A percentile compares a stretch with the other conserved stretches of the same genome.
phyloP scores from a whole-genome alignment of 1,139 yeast species.

The Nakaseomyces nivariensis region DNA sequence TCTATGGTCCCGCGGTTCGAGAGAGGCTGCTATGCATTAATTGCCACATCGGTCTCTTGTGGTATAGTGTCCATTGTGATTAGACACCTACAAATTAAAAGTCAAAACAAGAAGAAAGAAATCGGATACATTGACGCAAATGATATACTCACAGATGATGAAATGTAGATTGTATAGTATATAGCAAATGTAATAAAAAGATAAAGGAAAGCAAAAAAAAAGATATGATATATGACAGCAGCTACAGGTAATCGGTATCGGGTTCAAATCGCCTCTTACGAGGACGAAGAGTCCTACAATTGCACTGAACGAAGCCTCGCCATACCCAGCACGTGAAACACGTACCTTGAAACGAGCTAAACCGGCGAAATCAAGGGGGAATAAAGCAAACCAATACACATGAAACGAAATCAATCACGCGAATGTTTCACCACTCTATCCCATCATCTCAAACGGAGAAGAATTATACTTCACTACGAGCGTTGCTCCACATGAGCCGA shows the following conservation, averaged over 20 bases:
- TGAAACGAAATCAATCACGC: no score
- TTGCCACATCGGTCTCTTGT: constrained; percentile 39
- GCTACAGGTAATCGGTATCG: constrained; percentile 30
- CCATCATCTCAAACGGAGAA: no score
- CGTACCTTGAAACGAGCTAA: constrained; percentile 18
- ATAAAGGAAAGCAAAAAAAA: constrained; percentile 7
- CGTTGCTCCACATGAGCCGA: no score
- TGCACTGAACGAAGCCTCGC: constrained; percentile 30
- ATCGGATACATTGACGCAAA: constrained; percentile 22
- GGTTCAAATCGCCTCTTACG: constrained; percentile 16
- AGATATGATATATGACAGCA: constrained; percentile 8
- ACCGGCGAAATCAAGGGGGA: background rate
- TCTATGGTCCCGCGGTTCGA: constrained; percentile 41
- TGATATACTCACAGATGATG: constrained; percentile 15
- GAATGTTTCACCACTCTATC: no score
- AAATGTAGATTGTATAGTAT: constrained; percentile 7
- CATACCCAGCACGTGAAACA: constrained; percentile 8
- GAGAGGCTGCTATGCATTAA: constrained; percentile 47
- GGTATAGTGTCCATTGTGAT: constrained; percentile 30
- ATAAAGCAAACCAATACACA: no score
- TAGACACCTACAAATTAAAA: constrained; percentile 33
- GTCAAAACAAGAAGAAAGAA: constrained; percentile 20
- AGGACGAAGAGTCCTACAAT: constrained; percentile 24
- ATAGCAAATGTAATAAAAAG: constrained; percentile 1
- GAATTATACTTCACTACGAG: no score